Percentiles rank a stretch among this genome's conserved stretches.
Conservation (phyloP, 805 yeast species). For the Scheffersomyces amazonensis region DNA sequence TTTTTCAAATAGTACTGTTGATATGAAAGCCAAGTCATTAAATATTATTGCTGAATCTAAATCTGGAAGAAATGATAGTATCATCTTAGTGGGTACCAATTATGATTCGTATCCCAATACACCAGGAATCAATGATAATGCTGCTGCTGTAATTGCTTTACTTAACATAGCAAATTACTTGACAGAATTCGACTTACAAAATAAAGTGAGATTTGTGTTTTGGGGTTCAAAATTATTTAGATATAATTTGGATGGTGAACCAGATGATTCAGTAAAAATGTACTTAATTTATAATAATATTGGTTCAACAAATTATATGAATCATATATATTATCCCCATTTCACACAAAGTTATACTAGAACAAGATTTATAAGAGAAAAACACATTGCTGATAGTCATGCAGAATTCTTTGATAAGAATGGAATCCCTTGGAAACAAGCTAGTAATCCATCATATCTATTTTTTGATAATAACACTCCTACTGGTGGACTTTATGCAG, state of each 20-base stretch:
- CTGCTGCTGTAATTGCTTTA: neutral
- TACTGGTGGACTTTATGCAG: neutral
- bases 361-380: neutral
- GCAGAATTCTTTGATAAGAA: neutral
- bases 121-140: conserved; percentile 3
- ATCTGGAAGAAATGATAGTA: neutral
- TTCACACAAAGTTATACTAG: neutral
- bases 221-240: conserved; percentile 2
- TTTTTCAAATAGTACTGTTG: too few species aligned
- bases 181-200: conserved; percentile 1
- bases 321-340: conserved; percentile 1
- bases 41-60: conserved; percentile 2
- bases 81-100: conserved; percentile 3
- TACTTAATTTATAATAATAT: conserved; percentile 2
- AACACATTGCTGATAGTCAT: neutral
- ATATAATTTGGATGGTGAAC: too few species aligned
- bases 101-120: conserved; percentile 1
- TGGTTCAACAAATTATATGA: conserved; percentile 1
- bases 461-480: neutral
- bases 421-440: neutral
- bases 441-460: neutral
- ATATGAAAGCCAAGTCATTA: too few species aligned
- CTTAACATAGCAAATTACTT: conserved; percentile 3
- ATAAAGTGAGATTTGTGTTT: conserved; percentile 2
- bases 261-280: too few species aligned